A percentile compares a stretch with the other conserved stretches of the same genome.
Conservation (phyloP, 1,139 yeast species). For the Yamadazyma mexicana region DNA sequence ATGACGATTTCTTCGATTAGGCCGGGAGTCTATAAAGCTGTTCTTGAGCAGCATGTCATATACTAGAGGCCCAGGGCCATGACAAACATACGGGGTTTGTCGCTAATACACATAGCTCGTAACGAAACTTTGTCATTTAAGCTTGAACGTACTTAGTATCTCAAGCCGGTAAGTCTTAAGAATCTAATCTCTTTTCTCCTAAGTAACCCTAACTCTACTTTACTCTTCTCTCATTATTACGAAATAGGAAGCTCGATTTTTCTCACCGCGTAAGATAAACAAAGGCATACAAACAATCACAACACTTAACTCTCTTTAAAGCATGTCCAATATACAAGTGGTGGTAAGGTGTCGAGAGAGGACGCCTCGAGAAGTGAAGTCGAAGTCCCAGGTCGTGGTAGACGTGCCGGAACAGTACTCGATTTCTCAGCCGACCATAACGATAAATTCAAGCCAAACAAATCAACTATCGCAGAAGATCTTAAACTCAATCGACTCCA, state of each 20-base stretch:
- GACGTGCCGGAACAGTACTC: slow-evolving; percentile 53
- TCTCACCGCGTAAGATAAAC: slow-evolving; percentile 1
- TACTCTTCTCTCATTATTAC: no score
- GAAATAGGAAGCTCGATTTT: neutral
- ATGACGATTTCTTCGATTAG: slow-evolving; percentile 33
- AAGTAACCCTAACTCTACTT: no score
- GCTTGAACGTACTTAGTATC: no score
- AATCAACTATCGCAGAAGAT: slow-evolving; percentile 16
- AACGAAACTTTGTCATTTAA: no score
- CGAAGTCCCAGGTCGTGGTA: slow-evolving; percentile 74
- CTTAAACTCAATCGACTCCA: slow-evolving; percentile 24
- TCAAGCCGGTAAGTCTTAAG: no score
- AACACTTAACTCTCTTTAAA: neutral
- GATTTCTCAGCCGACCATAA: slow-evolving; percentile 33
- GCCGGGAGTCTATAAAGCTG: neutral
- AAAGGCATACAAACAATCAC: slow-evolving; percentile 1
- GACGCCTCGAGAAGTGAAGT: slow-evolving; percentile 64
- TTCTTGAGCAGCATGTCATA: no score
- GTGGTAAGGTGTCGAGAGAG: slow-evolving; percentile 89
- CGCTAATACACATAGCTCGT: no score
- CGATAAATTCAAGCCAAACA: slow-evolving; percentile 32
- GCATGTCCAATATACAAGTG: slow-evolving; percentile 64
- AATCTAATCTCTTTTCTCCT: no score
- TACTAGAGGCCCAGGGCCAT: no score
- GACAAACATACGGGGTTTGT: no score